These are phyloP conservation scores for Pestalotiopsis sp. DNA, from an alignment of 2,329 filamentous ascomycete species.

Conservation along the genomic window DNA sequence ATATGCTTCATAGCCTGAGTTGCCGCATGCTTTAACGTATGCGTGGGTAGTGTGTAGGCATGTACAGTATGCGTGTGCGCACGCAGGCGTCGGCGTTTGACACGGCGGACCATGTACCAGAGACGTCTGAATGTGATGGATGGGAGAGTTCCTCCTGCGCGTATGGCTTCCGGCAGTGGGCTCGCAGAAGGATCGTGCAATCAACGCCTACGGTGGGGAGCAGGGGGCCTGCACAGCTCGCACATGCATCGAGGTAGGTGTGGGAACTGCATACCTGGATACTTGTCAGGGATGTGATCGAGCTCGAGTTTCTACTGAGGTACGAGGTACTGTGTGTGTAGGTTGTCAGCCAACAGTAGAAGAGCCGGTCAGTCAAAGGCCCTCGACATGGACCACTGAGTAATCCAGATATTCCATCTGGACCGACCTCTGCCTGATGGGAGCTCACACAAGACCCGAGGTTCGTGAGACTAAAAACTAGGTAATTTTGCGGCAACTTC, in stretches of 20 bases:
- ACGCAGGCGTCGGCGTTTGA: not conserved
- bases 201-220: constrained; percentile 12
- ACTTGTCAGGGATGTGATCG: not conserved
- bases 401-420: not conserved
- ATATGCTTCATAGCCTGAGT: too few species aligned
- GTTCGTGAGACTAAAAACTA: not conserved
- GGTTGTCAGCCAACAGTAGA: not conserved
- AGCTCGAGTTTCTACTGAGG: not conserved
- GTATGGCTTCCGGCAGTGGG: constrained; percentile 15
- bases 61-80: not conserved
- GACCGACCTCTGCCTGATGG: not conserved
- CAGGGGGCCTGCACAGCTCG: not conserved
- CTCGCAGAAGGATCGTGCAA: constrained; percentile 15
- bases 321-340: not conserved
- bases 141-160: constrained; percentile 5
- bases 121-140: not conserved
- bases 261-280: not conserved
- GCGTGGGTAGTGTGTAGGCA: not conserved
- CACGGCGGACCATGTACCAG: not conserved
- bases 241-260: not conserved
- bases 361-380: too few species aligned
- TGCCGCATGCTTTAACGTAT: not conserved
- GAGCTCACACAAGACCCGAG: not conserved
- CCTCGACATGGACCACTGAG: not conserved
- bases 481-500: not conserved